Evolutionary conservation across 768 basidiomycete species (phyloP).

Genomic region (Trametes cingulata): DNA sequence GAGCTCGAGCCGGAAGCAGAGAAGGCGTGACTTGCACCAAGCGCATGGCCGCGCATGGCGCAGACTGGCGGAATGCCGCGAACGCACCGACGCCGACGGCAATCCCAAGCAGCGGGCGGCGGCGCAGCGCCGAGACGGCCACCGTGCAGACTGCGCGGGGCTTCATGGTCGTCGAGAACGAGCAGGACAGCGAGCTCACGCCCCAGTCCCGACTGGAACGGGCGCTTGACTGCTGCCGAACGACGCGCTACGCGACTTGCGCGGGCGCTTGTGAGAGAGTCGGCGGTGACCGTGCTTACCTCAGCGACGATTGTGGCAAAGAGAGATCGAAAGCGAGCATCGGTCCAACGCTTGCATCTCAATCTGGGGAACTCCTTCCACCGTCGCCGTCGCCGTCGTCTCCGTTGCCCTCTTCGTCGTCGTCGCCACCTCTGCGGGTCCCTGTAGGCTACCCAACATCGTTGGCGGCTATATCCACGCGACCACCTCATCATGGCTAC

Average conservation of each 20-base stretch:
- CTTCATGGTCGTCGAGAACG: slow-evolving; percentile 16
- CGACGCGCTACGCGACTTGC: background rate
- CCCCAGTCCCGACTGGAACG: background rate
- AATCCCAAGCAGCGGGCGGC: slow-evolving; percentile 9
- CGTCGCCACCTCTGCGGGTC: background rate
- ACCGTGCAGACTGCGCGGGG: slow-evolving; percentile 16
- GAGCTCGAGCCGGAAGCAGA: slow-evolving; percentile 2
- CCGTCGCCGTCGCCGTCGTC: slow-evolving; percentile 12
- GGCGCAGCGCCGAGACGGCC: slow-evolving; percentile 15
- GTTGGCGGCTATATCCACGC: background rate
- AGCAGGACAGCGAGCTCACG: background rate
- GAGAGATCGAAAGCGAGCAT: background rate
- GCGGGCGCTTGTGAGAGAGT: background rate
- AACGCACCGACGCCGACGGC: slow-evolving; percentile 14
- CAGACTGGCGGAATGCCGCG: slow-evolving; percentile 2
- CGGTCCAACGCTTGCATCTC: slow-evolving; percentile 9
- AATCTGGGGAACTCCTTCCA: slow-evolving; percentile 14
- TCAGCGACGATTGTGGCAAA: slow-evolving; percentile 4
- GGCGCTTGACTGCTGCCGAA: background rate
- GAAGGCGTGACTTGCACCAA: slow-evolving; percentile 18
- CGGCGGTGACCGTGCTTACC: background rate
- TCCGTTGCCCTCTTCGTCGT: slow-evolving; percentile 1
- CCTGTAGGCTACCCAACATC: too few species aligned
- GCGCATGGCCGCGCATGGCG: slow-evolving; percentile 15
- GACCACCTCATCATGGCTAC: slow-evolving; percentile 10